A percentile compares a stretch with the other conserved stretches of the same genome.
These are phyloP conservation scores for Lipomyces anomalus DNA, from an alignment of 805 yeast species.

Conservation along the genomic window DNA sequence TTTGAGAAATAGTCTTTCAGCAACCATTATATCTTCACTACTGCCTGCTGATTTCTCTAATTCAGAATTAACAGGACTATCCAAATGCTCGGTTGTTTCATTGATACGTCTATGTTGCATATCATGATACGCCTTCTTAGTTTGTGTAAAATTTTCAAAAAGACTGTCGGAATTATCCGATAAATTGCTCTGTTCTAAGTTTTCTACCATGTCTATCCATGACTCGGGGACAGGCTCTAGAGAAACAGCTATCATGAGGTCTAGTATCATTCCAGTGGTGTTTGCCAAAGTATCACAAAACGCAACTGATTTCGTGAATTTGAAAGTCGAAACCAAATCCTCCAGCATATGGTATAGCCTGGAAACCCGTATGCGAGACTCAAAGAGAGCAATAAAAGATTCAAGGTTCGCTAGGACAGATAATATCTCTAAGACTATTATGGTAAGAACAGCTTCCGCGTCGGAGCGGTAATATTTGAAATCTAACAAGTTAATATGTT, in stretches of 20 bases:
- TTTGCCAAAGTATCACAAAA: neutral
- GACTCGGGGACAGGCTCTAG: constrained; percentile 18
- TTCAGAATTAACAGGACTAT: neutral
- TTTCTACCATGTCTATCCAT: constrained; percentile 13
- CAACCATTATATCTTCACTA: no score
- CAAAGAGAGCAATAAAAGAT: neutral
- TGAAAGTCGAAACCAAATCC: neutral
- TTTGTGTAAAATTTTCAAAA: neutral
- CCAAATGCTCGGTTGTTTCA: neutral
- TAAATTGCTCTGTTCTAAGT: neutral
- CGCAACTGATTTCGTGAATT: neutral
- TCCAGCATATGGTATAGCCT: constrained; percentile 3
- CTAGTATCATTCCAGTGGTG: constrained; percentile 11
- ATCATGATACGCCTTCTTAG: neutral
- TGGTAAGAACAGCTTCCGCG: neutral
- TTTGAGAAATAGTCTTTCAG: no score
- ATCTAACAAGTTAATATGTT: no score
- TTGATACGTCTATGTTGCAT: neutral
- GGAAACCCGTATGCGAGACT: constrained; percentile 6
- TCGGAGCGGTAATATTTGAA: no score
- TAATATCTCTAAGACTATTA: constrained; percentile 6
- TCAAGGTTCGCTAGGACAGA: constrained; percentile 8
- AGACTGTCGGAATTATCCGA: neutral
- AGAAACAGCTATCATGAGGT: constrained; percentile 15
- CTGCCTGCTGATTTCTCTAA: no score